phyloP scores from a whole-genome alignment of 2,329 filamentous ascomycete genomes.

The Colletotrichum theobromicola region DNA sequence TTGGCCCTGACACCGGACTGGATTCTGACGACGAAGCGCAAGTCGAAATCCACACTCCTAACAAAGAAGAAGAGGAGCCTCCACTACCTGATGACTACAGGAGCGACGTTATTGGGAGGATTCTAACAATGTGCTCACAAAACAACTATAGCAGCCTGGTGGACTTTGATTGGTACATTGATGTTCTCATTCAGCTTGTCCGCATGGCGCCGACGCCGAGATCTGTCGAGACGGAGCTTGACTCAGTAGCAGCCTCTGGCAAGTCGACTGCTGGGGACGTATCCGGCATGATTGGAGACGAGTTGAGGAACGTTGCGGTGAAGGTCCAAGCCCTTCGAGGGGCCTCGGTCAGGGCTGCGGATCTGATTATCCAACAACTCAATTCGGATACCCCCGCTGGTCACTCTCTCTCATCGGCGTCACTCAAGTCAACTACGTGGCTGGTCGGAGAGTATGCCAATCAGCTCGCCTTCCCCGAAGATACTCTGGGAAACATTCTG shows the following conservation, averaged over 20 bases:
- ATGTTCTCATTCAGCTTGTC: conserved; percentile 85
- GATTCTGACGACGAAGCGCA: conserved; percentile 59
- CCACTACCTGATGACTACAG: conserved; percentile 87
- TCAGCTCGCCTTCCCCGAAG: conserved; percentile 73
- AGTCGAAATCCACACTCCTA: conserved; percentile 40
- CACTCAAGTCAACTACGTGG: conserved; percentile 81
- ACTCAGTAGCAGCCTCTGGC: conserved; percentile 31
- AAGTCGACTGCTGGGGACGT: conserved; percentile 49
- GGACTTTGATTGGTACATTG: conserved; percentile 98
- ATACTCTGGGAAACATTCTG: conserved; percentile 75
- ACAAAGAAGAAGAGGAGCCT: conserved; percentile 48
- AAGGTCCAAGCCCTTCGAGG: conserved; percentile 84
- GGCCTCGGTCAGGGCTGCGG: conserved; percentile 83
- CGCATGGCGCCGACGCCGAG: conserved; percentile 66
- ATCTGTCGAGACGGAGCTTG: conserved; percentile 40
- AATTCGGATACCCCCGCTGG: conserved; percentile 56
- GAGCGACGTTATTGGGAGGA: conserved; percentile 79
- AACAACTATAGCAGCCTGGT: conserved; percentile 85
- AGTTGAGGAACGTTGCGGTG: conserved; percentile 89
- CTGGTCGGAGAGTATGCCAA: conserved; percentile 86
- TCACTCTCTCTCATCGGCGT: conserved; percentile 64
- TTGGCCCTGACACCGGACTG: conserved; percentile 41
- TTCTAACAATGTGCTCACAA: conserved; percentile 87
- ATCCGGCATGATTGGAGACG: conserved; percentile 77
- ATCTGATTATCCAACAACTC: conserved; percentile 71